Percentiles rank a stretch among this genome's conserved stretches.
Conservation (phyloP, 257 asterid genomes). For the Scutellaria galericulata region DNA sequence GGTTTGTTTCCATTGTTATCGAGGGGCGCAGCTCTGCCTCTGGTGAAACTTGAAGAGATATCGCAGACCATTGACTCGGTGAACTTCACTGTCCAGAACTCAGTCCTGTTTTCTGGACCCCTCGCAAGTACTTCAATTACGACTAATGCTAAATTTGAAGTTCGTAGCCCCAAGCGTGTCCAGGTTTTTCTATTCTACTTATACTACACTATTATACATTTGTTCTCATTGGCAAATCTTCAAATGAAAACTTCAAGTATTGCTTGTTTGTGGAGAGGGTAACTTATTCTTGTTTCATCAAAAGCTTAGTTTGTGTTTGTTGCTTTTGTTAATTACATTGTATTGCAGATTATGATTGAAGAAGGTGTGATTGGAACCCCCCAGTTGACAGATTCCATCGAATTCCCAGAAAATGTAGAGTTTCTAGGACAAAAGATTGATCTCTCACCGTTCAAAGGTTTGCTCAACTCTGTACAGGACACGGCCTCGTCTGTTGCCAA, state of each 20-base stretch:
- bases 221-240: neutral
- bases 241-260: neutral
- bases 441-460: conserved; percentile 77
- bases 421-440: conserved; percentile 84
- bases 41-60: conserved; percentile 81
- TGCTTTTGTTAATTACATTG: neutral
- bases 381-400: conserved; percentile 86
- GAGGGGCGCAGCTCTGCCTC: conserved; percentile 63
- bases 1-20: conserved; percentile 82
- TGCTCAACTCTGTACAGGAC: conserved; percentile 78
- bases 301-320: neutral
- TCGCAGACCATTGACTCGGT: conserved; percentile 82
- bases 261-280: neutral
- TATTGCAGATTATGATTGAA: conserved; percentile 73
- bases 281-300: neutral
- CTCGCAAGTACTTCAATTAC: conserved; percentile 72
- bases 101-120: conserved; percentile 77
- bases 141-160: conserved; percentile 89
- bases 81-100: conserved; percentile 76
- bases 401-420: conserved; percentile 72
- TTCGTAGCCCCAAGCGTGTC: conserved; percentile 92
- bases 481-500: conserved; percentile 82
- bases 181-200: conserved; percentile 53
- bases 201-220: neutral
- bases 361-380: conserved; percentile 92